phyloP scores from a whole-genome alignment of 2,329 filamentous ascomycete species.

The Pestalotiopsis sp. region DNA sequence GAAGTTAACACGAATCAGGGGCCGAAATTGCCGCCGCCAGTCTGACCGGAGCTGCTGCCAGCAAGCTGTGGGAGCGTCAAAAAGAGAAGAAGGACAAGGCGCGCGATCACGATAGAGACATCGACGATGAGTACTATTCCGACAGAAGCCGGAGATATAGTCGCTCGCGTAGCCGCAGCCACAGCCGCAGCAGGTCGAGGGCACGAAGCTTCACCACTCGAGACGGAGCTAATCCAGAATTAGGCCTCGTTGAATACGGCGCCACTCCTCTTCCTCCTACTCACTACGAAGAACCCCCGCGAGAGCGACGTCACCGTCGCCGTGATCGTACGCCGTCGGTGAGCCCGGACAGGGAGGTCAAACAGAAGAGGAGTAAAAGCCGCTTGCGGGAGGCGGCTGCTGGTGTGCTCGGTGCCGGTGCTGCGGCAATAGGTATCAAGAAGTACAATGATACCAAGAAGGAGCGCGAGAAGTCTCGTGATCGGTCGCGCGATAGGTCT shows the following conservation, averaged over 20 bases:
- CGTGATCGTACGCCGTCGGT: constrained; percentile 33
- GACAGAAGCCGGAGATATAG: constrained; percentile 18
- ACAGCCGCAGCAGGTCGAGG: constrained; percentile 41
- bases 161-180: constrained; percentile 27
- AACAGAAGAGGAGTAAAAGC: constrained; percentile 57
- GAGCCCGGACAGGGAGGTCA: constrained; percentile 35
- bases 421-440: constrained; percentile 65
- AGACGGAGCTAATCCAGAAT: constrained; percentile 64
- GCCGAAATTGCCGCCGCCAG: constrained; percentile 65
- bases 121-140: constrained; percentile 35
- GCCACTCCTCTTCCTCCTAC: constrained; percentile 55
- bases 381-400: constrained; percentile 57
- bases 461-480: constrained; percentile 37
- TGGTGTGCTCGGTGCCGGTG: constrained; percentile 57
- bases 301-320: constrained; percentile 43
- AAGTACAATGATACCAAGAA: constrained; percentile 56
- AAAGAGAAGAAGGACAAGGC: constrained; percentile 59
- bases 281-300: constrained; percentile 52
- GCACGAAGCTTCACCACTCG: constrained; percentile 37
- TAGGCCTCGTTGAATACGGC: constrained; percentile 71
- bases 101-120: constrained; percentile 36
- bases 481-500: constrained; percentile 28
- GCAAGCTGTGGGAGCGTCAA: constrained; percentile 62
- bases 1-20: constrained; percentile 25
- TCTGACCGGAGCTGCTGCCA: constrained; percentile 61